Evolutionary conservation across 257 asterid species (phyloP).

Genomic region (Paraleonurus japonicus): DNA sequence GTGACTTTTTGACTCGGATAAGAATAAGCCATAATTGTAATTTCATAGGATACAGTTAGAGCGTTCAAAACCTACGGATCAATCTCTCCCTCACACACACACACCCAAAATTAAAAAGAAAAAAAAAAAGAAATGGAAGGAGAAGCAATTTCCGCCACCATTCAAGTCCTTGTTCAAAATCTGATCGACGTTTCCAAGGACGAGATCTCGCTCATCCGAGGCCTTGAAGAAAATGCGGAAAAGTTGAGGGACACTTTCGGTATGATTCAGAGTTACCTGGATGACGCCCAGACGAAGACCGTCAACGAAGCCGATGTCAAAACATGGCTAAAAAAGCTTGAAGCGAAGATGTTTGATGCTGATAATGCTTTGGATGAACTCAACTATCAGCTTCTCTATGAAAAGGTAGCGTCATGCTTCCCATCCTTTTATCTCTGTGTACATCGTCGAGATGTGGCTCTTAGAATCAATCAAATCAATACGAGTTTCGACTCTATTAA

Average conservation of each 20-base stretch:
- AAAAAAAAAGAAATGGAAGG: background rate
- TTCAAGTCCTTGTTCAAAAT: background rate
- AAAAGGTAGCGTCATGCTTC: background rate
- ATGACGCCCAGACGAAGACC: background rate
- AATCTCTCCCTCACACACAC: too few relatives aligned
- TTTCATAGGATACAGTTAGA: too few relatives aligned
- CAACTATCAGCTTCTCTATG: background rate
- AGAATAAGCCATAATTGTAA: too few relatives aligned
- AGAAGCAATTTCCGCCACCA: background rate
- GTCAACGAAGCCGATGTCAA: background rate
- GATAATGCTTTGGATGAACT: background rate
- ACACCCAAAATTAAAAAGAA: too few relatives aligned
- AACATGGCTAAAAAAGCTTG: background rate
- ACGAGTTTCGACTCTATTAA: background rate
- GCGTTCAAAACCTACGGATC: too few relatives aligned
- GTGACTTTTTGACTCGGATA: too few relatives aligned
- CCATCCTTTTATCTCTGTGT: background rate
- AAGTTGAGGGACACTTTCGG: background rate
- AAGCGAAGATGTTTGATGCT: background rate
- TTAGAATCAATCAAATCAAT: background rate
- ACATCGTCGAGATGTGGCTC: background rate
- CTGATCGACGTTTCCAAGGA: background rate
- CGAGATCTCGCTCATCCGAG: background rate
- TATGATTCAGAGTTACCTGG: background rate
- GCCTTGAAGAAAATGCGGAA: background rate